Evolutionary conservation across 2,329 filamentous ascomycete genomes (phyloP).

Genomic region (Pseudogymnoascus sp.): DNA sequence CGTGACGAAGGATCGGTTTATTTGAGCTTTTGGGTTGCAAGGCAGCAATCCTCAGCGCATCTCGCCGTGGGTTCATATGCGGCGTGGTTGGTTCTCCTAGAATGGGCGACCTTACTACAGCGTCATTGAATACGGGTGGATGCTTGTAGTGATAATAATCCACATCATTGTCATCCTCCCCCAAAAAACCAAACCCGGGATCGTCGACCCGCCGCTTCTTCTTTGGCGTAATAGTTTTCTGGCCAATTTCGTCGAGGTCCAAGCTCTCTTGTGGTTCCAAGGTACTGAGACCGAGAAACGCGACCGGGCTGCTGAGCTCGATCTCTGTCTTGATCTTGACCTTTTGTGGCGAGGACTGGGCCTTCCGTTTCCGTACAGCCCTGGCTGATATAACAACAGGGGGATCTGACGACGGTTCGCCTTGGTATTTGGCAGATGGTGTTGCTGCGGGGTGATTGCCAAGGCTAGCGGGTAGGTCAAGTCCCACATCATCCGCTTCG

Average conservation of each 20-base stretch:
- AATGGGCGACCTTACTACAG: background rate
- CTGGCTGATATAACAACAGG: conserved; percentile 23
- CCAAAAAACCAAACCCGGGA: background rate
- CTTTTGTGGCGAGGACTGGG: conserved; percentile 14
- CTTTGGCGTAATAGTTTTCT: conserved; percentile 29
- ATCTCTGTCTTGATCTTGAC: conserved; percentile 23
- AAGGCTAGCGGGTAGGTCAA: background rate
- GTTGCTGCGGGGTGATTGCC: background rate
- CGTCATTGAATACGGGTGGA: background rate
- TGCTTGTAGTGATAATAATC: background rate
- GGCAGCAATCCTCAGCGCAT: conserved; percentile 12
- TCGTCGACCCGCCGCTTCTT: conserved; percentile 19
- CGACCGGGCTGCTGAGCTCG: conserved; percentile 25
- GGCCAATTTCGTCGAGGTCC: conserved; percentile 31
- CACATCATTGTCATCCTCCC: background rate
- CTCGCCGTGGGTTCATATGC: conserved; percentile 9
- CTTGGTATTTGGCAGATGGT: background rate
- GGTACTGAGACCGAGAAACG: conserved; percentile 15
- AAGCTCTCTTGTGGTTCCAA: conserved; percentile 25
- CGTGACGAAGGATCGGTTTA: conserved; percentile 21
- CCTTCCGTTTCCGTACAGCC: conserved; percentile 22
- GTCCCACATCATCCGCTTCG: conserved; percentile 6
- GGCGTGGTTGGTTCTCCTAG: conserved; percentile 1
- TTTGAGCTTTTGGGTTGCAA: conserved; percentile 25
- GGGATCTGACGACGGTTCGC: conserved; percentile 15